Evolutionary conservation across 257 asterid species (phyloP).

Genomic region (Ocimum tenuiflorum): DNA sequence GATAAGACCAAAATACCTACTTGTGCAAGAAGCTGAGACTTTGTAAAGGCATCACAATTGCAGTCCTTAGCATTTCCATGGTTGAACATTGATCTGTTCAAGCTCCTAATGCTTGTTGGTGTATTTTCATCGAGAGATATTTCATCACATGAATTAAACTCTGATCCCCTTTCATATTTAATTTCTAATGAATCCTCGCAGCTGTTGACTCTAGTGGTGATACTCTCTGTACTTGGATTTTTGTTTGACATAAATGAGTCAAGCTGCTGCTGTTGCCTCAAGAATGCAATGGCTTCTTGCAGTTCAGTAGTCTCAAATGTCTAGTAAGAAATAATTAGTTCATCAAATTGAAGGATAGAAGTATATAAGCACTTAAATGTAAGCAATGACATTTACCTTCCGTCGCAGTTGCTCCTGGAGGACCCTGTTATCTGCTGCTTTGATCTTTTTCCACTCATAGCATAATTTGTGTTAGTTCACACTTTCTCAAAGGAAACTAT

Average conservation of each 20-base stretch:
- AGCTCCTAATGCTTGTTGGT: constrained; percentile 46
- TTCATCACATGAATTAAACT: constrained; percentile 32
- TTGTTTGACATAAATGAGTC: constrained; percentile 36
- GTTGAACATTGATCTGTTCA: constrained; percentile 30
- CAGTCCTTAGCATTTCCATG: constrained; percentile 32
- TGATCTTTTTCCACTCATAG: constrained; percentile 38
- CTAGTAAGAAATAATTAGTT: constrained; percentile 26
- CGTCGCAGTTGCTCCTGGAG: constrained; percentile 74
- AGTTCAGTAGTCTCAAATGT: constrained; percentile 49
- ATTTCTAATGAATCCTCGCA: constrained; percentile 28
- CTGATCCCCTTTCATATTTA: constrained; percentile 26
- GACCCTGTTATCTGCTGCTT: constrained; percentile 82
- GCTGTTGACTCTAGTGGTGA: constrained; percentile 22
- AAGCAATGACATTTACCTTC: constrained; percentile 41
- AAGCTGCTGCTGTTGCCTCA: constrained; percentile 53
- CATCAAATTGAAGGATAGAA: constrained; percentile 9
- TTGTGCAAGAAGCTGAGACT: constrained; percentile 50
- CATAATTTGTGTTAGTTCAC: constrained; percentile 28
- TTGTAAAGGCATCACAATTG: constrained; percentile 32
- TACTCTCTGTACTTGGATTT: constrained; percentile 31
- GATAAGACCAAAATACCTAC: constrained; percentile 26
- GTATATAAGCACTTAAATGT: neutral
- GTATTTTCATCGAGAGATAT: constrained; percentile 40
- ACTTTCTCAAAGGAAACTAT: constrained; percentile 13
- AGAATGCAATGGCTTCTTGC: constrained; percentile 50